phyloP scores from a whole-genome alignment of 768 basidiomycete species.

The Sporobolomyces roseus region DNA sequence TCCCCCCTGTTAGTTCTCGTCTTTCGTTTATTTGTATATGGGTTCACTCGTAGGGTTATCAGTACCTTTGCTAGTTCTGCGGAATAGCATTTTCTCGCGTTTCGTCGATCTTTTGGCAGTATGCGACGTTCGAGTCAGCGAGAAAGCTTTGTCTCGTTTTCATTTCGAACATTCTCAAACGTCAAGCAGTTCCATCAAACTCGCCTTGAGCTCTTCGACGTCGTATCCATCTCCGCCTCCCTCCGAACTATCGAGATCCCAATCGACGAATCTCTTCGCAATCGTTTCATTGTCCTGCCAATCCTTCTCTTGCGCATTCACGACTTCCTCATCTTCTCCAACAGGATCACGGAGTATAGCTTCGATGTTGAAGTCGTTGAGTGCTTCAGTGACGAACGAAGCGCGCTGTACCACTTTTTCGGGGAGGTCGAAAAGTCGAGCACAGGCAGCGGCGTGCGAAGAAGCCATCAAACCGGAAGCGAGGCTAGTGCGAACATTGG shows the following conservation, averaged over 20 bases:
- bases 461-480: slow-evolving; percentile 66
- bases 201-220: neutral
- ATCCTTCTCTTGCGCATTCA: slow-evolving; percentile 52
- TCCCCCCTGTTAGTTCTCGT: neutral
- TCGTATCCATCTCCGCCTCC: neutral
- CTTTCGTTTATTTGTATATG: neutral
- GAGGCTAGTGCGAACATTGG: slow-evolving; percentile 54
- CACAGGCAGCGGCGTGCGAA: slow-evolving; percentile 83
- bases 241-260: slow-evolving; percentile 58
- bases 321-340: slow-evolving; percentile 48
- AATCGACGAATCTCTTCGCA: slow-evolving; percentile 69
- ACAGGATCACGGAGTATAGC: slow-evolving; percentile 59
- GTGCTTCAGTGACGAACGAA: slow-evolving; percentile 65
- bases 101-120: too few species aligned
- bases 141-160: too few species aligned
- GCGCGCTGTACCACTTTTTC: slow-evolving; percentile 65
- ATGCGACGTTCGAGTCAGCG: too few species aligned
- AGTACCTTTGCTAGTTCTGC: too few species aligned
- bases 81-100: too few species aligned
- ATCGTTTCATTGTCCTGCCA: slow-evolving; percentile 58
- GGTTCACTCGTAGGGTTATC: neutral
- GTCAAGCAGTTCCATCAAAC: slow-evolving; percentile 15
- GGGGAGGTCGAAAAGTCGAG: slow-evolving; percentile 79
- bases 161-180: too few species aligned
- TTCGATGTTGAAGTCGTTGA: slow-evolving; percentile 63